Evolutionary conservation across 495 filamentous ascomycete species (phyloP).

Genomic region (Xylaria curta): DNA sequence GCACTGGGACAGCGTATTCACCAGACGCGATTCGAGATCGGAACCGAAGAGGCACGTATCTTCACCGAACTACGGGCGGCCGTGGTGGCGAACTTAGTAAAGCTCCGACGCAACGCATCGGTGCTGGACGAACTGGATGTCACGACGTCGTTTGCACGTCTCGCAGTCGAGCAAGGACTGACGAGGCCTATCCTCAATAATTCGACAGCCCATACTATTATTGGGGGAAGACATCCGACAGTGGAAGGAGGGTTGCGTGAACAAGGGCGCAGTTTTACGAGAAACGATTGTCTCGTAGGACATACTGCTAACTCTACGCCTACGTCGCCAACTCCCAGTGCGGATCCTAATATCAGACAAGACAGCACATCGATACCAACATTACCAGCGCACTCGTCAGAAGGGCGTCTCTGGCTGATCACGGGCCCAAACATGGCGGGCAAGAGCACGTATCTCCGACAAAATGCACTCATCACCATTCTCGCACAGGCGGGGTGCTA

Average conservation of each 20-base stretch:
- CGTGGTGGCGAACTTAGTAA: slow-evolving; percentile 79
- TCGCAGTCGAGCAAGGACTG: slow-evolving; percentile 76
- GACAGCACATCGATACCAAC: slow-evolving; percentile 3
- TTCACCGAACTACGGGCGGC: slow-evolving; percentile 72
- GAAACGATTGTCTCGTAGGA: slow-evolving; percentile 85
- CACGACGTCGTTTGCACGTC: slow-evolving; percentile 76
- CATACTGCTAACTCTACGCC: slow-evolving; percentile 8
- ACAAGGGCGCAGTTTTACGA: slow-evolving; percentile 81
- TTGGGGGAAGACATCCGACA: slow-evolving; percentile 87
- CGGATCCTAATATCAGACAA: neutral
- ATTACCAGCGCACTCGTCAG: slow-evolving; percentile 33
- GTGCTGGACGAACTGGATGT: slow-evolving; percentile 94
- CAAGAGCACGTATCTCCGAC: slow-evolving; percentile 92
- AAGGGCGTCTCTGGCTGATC: slow-evolving; percentile 81
- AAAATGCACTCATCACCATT: slow-evolving; percentile 92
- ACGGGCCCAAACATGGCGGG: slow-evolving; percentile 99
- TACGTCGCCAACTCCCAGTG: neutral
- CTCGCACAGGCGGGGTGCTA: slow-evolving; percentile 91
- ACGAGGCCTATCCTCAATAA: slow-evolving; percentile 74
- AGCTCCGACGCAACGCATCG: slow-evolving; percentile 82
- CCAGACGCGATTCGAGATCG: slow-evolving; percentile 73
- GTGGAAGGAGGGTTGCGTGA: slow-evolving; percentile 82
- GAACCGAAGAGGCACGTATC: slow-evolving; percentile 78
- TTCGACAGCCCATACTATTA: slow-evolving; percentile 56
- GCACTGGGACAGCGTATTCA: slow-evolving; percentile 76